These are phyloP conservation scores for Trypanosoma platydactyli DNA, from an alignment of 208 protist genomes.

Conservation along the genomic window DNA sequence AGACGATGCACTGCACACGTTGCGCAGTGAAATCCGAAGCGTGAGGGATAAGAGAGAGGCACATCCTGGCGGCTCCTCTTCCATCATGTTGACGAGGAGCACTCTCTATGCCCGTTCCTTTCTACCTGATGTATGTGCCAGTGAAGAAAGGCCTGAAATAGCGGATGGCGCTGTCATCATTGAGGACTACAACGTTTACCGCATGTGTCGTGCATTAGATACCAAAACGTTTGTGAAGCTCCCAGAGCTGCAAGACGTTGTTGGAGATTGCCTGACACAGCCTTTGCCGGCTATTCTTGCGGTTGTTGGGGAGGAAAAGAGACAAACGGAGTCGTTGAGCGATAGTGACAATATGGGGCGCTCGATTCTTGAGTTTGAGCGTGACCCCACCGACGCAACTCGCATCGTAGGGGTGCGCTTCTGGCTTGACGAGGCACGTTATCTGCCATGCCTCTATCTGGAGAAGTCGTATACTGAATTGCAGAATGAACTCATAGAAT, in stretches of 20 bases:
- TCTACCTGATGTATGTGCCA: background rate
- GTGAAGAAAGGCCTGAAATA: background rate
- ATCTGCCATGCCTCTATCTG: conserved; percentile 25
- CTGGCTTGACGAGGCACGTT: conserved; percentile 31
- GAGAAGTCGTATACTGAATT: conserved; percentile 17
- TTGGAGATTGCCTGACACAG: conserved; percentile 26
- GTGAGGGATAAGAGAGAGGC: background rate
- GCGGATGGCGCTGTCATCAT: background rate
- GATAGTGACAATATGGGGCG: background rate
- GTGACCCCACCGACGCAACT: conserved; percentile 16
- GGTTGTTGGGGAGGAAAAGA: conserved; percentile 21
- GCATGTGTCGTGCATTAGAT: conserved; percentile 25
- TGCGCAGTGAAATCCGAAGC: background rate
- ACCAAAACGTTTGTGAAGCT: conserved; percentile 24
- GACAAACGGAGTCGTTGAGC: background rate
- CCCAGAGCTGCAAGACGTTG: conserved; percentile 18
- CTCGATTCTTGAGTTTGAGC: conserved; percentile 26
- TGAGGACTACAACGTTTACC: conserved; percentile 33
- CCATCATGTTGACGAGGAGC: background rate
- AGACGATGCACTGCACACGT: background rate
- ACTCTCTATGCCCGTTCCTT: conserved; percentile 9
- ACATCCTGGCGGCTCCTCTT: background rate
- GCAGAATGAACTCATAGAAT: conserved; percentile 13
- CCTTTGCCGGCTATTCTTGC: conserved; percentile 24
- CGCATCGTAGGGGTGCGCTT: conserved; percentile 35